Evolutionary conservation across 306 rosid genomes (phyloP), one percentile per base, ranked within the genome.

Genomic region (Purshia tridentata): DNA sequence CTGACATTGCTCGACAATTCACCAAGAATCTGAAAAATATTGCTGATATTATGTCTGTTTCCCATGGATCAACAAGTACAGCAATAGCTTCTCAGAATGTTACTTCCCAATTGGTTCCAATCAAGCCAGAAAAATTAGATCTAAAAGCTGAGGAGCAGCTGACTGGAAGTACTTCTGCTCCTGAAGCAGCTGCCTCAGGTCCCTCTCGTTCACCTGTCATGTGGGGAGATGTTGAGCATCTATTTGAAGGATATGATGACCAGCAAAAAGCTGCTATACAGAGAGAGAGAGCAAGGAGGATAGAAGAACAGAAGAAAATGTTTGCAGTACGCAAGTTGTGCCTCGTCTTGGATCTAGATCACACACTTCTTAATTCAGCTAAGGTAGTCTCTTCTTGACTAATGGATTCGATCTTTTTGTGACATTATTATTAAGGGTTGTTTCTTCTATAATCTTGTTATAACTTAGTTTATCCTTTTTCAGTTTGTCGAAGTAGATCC

Each of bases 331-430:
- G 71, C 72, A 95, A 95, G 85, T 85, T 95, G 56, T 95, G 98
- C 81, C 99, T 95, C 69, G 99, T 95, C 64, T 83, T 95, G 88
- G 99, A 95, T 85, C 84, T 95, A 63, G 99, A 95, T 82, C 99
- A 95, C 81, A 95, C 99, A 8, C 97, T 95, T 76, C 96, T 95
- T 67, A 95, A 95, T 91, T 95, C 99, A 52, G 99, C 99, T 4
- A 95, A 95, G 99, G 99, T 95, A 85, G 67, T 60, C 46, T 77
- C 67, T 73, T 77, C 20, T 67, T 63, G 44, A 83, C 52, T 56
- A 50, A 3, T 22, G 50, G 49, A 80, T 72, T 69, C 35, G 59
- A 44, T 67, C 63, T 48, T 13, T 29, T 29, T 15, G 69, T 52
- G 57, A 54, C 70, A 53, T 65, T 8, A 4, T 23, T 63, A 22